A percentile compares a stretch with the other conserved stretches of the same genome.
Evolutionary conservation across 1,139 yeast genomes (phyloP).

Genomic region (Zygosaccharomyces pseudobailii): DNA sequence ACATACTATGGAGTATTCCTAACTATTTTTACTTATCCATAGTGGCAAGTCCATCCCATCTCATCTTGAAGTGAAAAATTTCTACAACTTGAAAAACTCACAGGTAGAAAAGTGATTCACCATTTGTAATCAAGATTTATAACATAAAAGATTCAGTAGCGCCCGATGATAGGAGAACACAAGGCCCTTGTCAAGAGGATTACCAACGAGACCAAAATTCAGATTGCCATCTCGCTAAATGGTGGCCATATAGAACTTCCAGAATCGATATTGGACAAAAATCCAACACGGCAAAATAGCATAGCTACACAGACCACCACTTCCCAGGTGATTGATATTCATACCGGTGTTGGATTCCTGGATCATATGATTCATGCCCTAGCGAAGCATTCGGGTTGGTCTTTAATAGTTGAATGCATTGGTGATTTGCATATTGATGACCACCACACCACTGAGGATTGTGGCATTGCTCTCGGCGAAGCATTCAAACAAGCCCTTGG

Average conservation of each 20-base stretch:
- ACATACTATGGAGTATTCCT: background rate
- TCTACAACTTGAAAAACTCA: background rate
- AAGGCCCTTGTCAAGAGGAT: constrained; percentile 58
- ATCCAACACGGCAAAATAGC: constrained; percentile 19
- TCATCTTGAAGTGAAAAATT: constrained; percentile 4
- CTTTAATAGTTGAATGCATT: constrained; percentile 77
- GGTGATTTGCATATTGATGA: constrained; percentile 97
- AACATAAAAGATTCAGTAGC: background rate
- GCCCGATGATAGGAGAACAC: constrained; percentile 26
- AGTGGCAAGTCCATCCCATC: background rate
- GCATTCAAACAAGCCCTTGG: constrained; percentile 91
- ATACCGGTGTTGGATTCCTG: constrained; percentile 90
- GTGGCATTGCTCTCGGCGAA: constrained; percentile 83
- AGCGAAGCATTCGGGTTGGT: constrained; percentile 97
- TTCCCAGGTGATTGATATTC: constrained; percentile 70
- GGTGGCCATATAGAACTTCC: constrained; percentile 71
- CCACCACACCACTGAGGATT: constrained; percentile 95
- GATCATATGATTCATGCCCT: constrained; percentile 98
- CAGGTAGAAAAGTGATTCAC: background rate
- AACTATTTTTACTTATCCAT: background rate
- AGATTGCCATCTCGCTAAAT: constrained; percentile 74
- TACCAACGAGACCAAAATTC: constrained; percentile 92
- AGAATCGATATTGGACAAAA: constrained; percentile 44
- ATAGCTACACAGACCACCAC: constrained; percentile 49
- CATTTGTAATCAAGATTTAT: background rate